Evolutionary conservation across 768 basidiomycete species (phyloP).

Genomic region (Gloeostereum incarnatum): DNA sequence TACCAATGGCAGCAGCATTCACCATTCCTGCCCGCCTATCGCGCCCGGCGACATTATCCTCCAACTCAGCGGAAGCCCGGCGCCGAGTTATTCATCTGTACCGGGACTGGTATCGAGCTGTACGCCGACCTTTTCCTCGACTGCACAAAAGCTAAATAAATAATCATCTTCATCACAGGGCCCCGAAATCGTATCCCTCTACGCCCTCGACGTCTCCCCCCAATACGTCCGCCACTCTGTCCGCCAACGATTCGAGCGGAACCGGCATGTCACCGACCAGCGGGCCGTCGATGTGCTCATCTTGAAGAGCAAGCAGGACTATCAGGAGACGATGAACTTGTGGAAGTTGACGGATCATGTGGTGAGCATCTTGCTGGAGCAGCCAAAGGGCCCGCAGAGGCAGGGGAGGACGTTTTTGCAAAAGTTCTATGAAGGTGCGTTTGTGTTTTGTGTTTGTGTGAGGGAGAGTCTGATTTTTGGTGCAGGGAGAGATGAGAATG

Average conservation of each 20-base stretch:
- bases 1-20: no score
- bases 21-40: slow-evolving; percentile 91
- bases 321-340: slow-evolving; percentile 89
- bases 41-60: slow-evolving; percentile 52
- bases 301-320: slow-evolving; percentile 78
- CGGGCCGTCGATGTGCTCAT: slow-evolving; percentile 81
- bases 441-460: not conserved
- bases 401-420: slow-evolving; percentile 60
- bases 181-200: slow-evolving; percentile 81
- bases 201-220: slow-evolving; percentile 75
- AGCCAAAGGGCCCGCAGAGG: slow-evolving; percentile 30
- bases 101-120: slow-evolving; percentile 89
- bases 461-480: slow-evolving; percentile 2
- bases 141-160: slow-evolving; percentile 2
- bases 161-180: slow-evolving; percentile 39
- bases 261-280: slow-evolving; percentile 74
- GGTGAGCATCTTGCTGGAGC: slow-evolving; percentile 55
- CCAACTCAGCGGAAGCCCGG: slow-evolving; percentile 49
- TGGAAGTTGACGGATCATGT: slow-evolving; percentile 89
- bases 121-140: slow-evolving; percentile 29
- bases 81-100: slow-evolving; percentile 70
- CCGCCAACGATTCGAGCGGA: slow-evolving; percentile 79
- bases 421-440: slow-evolving; percentile 77
- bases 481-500: slow-evolving; percentile 70
- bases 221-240: slow-evolving; percentile 73